Conservation (phyloP, 352 stramenopile species). For the Phytopythium chamaehyphon region DNA sequence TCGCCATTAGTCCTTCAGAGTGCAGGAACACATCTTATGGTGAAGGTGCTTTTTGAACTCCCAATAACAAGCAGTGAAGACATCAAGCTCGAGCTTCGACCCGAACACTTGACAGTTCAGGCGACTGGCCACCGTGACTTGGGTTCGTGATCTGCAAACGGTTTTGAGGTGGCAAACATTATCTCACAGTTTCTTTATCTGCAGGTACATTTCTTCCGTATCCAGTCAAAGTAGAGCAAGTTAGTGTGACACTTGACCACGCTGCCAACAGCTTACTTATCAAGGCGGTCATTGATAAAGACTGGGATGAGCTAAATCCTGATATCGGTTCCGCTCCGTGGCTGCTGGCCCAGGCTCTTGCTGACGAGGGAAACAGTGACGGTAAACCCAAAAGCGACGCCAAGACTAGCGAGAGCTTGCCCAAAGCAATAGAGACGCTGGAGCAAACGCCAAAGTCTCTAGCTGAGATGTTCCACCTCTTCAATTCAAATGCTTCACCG, state of each 20-base stretch:
- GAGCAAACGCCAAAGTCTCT: slow-evolving; percentile 41
- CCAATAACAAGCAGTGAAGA: slow-evolving; percentile 21
- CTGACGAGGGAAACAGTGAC: slow-evolving; percentile 17
- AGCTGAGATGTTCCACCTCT: slow-evolving; percentile 66
- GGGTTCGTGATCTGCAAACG: slow-evolving; percentile 20
- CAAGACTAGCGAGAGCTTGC: background rate
- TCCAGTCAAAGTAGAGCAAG: slow-evolving; percentile 32
- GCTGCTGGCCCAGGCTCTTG: slow-evolving; percentile 52
- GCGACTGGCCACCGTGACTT: slow-evolving; percentile 42
- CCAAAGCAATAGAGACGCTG: background rate
- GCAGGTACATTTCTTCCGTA: slow-evolving; percentile 65
- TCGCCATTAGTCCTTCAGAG: slow-evolving; percentile 36
- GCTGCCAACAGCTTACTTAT: slow-evolving; percentile 34
- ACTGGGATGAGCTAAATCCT: slow-evolving; percentile 30
- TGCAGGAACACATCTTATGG: slow-evolving; percentile 26
- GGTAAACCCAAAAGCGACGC: background rate
- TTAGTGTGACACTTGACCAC: slow-evolving; percentile 32
- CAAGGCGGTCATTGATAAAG: slow-evolving; percentile 41
- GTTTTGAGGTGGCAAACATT: slow-evolving; percentile 1
- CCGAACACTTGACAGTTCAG: slow-evolving; percentile 49
- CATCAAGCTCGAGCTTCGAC: slow-evolving; percentile 44
- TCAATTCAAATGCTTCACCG: slow-evolving; percentile 1
- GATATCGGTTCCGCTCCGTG: slow-evolving; percentile 66
- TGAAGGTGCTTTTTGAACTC: slow-evolving; percentile 37
- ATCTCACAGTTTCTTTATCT: background rate